Evolutionary conservation across 441 rosid species (phyloP), one percentile per base, ranked within the genome.

Genomic region (Geranium incanum): DNA sequence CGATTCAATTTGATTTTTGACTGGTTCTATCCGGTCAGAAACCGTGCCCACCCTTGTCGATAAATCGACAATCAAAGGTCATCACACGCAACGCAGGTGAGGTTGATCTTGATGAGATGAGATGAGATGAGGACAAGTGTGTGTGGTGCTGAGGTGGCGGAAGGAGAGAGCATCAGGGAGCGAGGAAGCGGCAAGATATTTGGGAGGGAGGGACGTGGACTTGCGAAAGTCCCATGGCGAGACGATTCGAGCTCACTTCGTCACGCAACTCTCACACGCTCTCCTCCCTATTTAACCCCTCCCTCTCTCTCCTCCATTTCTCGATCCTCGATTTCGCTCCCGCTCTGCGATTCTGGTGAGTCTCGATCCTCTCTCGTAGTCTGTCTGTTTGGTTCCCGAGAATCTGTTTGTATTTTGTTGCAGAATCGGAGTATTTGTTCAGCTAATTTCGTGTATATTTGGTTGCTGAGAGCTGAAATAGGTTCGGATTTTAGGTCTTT

Each of bases 251-350:
- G 70, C 86, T 67, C 77, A 70, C 72, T 52, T 76, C 13, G 57
- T 81, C 88, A 85, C 89, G 93, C 90, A 82, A 78, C 72, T 48
- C 48, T 75, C 87, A 77, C 88, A 70, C 77, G 71, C 79, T 68
- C 23, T 45, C 59, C n/a, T 57, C 69, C 69, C 77, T 72, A 50
- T 75, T 67, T 66, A 57, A 52, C 36, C 55, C 1, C 57, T 16
- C 57, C 1, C 57, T 16, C 57, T 3, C n/a, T 23, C 57, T 33
- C 28, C 52, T 36, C 71, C 65, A 8, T 19, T 15, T 57, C 63
- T 57, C 63, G 55, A 6, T 48, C 55, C 55, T 48, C 63, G 23
- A 57, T 16, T 57, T 57, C 28, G 3, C 1, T 18, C 63, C 9
- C 28, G 21, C 18, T 57, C 63, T 57, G 9, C 23, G 28, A 18